Evolutionary conservation across 257 asterid genomes (phyloP).

Genomic region (Solanum appendiculatum): DNA sequence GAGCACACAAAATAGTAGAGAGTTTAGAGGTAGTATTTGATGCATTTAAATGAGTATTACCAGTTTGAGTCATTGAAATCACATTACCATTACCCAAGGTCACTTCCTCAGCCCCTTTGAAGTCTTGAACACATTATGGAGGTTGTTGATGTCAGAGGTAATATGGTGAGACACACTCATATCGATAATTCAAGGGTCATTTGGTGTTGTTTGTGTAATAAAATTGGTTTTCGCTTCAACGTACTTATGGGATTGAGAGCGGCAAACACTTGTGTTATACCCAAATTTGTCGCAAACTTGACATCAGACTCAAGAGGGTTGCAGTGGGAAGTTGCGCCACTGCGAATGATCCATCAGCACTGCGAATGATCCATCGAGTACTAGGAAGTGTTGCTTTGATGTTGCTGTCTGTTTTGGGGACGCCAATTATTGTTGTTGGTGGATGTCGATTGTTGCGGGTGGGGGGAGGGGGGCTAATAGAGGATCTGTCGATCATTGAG

Average conservation of each 20-base stretch:
- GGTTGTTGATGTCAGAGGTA: not conserved
- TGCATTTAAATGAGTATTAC: not conserved
- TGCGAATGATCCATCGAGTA: no score
- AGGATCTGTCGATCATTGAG: not conserved
- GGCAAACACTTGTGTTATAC: not conserved
- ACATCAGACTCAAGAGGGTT: not conserved
- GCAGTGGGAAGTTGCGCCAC: not conserved
- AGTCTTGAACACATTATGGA: not conserved
- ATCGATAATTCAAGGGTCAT: not conserved
- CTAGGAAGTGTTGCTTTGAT: not conserved
- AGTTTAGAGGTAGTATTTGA: not conserved
- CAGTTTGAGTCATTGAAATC: not conserved
- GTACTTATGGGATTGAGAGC: not conserved
- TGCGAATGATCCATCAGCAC: not conserved
- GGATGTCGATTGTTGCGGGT: not conserved
- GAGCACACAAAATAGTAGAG: no score
- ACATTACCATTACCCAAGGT: not conserved
- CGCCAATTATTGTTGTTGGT: not conserved
- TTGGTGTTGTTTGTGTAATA: not conserved
- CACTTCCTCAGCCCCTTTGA: not conserved
- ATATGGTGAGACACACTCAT: not conserved
- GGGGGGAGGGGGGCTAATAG: not conserved
- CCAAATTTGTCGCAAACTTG: not conserved
- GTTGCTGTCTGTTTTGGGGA: not conserved
- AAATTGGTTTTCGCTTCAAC: not conserved